Evolutionary conservation across 2,329 filamentous ascomycete species (phyloP).

Genomic region (Fusarium piperis): DNA sequence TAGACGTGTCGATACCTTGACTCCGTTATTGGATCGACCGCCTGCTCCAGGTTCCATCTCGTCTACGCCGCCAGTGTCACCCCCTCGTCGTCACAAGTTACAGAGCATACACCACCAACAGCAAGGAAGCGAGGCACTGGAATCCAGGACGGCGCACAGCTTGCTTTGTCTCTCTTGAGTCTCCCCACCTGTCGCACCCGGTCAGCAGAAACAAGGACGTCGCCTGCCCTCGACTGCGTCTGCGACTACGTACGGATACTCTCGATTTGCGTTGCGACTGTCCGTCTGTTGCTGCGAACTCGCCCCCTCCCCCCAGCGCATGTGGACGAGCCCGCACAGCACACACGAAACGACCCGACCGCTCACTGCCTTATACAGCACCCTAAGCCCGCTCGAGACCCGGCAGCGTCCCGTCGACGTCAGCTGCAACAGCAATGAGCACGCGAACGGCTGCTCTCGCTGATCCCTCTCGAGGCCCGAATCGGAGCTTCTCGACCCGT

Average conservation of each 20-base stretch:
- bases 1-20: constrained; percentile 23
- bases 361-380: constrained; percentile 31
- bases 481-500: constrained; percentile 49
- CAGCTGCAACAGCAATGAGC: constrained; percentile 31
- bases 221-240: constrained; percentile 1
- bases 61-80: constrained; percentile 27
- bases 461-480: constrained; percentile 43
- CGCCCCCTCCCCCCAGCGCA: background rate
- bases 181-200: constrained; percentile 10
- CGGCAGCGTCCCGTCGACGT: background rate
- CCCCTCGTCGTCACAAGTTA: constrained; percentile 24
- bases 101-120: constrained; percentile 10
- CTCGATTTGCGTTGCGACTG: background rate
- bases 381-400: constrained; percentile 21
- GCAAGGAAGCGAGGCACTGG: background rate
- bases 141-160: constrained; percentile 3
- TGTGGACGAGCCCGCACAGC: constrained; percentile 2
- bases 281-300: background rate
- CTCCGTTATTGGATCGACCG: constrained; percentile 11
- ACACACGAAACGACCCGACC: constrained; percentile 7
- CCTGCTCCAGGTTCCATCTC: constrained; percentile 21
- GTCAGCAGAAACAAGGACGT: constrained; percentile 14
- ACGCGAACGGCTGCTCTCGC: constrained; percentile 38
- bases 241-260: background rate
- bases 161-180: constrained; percentile 9